Conservation (phyloP, 768 basidiomycete genomes). For the Serendipita sp. region DNA sequence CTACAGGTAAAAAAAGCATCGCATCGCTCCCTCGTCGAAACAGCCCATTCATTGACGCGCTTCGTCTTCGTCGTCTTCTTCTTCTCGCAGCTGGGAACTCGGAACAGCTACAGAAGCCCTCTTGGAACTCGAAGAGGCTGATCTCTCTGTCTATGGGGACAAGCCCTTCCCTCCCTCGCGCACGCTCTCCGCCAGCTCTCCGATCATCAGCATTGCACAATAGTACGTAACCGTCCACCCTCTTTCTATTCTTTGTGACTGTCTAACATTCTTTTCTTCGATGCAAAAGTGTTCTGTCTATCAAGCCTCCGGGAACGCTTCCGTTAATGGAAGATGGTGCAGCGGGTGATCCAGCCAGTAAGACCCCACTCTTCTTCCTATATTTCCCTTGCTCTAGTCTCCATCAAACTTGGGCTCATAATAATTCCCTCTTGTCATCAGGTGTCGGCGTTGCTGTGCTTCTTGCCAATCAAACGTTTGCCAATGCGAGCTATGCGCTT, state of each 20-base stretch:
- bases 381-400: not conserved
- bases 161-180: slow-evolving; percentile 1
- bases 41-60: not conserved
- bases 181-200: not conserved
- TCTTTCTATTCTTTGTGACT: not conserved
- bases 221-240: not conserved
- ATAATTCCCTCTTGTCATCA: too few relatives aligned
- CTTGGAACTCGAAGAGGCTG: slow-evolving; percentile 16
- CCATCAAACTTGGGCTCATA: not conserved
- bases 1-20: not conserved
- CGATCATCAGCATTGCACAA: not conserved
- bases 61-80: not conserved
- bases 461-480: slow-evolving; percentile 10
- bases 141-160: slow-evolving; percentile 15
- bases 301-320: not conserved
- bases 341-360: slow-evolving; percentile 20
- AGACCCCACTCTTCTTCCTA: too few relatives aligned
- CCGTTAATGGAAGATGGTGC: slow-evolving; percentile 15
- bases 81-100: slow-evolving; percentile 15
- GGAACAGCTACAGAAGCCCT: slow-evolving; percentile 16
- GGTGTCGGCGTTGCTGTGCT: slow-evolving; percentile 13
- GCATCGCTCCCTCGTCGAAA: not conserved
- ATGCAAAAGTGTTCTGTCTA: not conserved
- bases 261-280: too few relatives aligned
- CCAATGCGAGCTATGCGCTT: slow-evolving; percentile 9